Evolutionary conservation across 2,329 filamentous ascomycete genomes (phyloP).

Genomic region (Fusarium bactridioides): DNA sequence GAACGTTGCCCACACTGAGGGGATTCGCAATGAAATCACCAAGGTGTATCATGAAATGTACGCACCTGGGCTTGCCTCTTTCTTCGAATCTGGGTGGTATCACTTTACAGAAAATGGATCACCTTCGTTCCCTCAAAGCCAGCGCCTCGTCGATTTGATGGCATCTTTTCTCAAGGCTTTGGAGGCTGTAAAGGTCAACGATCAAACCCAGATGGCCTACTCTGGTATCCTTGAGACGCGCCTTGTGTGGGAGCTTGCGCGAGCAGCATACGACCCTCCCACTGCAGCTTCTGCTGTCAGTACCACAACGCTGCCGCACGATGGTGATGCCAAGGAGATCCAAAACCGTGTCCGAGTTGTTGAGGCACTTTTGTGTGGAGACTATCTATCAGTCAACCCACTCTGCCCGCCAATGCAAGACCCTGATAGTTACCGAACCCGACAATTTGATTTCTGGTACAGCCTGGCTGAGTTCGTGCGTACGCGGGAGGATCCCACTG

Average conservation of each 20-base stretch:
- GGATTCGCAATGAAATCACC: constrained; percentile 70
- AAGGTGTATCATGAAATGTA: constrained; percentile 80
- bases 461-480: constrained; percentile 73
- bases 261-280: constrained; percentile 54
- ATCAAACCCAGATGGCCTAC: constrained; percentile 61
- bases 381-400: constrained; percentile 67
- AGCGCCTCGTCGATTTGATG: constrained; percentile 70
- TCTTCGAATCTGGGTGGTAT: constrained; percentile 89
- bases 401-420: constrained; percentile 59
- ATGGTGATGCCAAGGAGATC: constrained; percentile 69
- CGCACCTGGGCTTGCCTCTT: constrained; percentile 74
- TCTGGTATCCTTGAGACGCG: constrained; percentile 64
- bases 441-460: constrained; percentile 85
- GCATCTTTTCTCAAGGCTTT: constrained; percentile 68
- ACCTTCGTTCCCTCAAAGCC: constrained; percentile 59
- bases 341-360: constrained; percentile 77
- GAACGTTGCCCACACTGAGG: constrained; percentile 59
- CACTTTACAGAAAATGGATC: constrained; percentile 56
- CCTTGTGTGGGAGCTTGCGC: constrained; percentile 67
- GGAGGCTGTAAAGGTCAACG: constrained; percentile 57
- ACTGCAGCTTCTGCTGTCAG: constrained; percentile 45
- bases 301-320: constrained; percentile 52
- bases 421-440: constrained; percentile 61
- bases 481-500: constrained; percentile 63
- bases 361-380: constrained; percentile 78